Evolutionary conservation across 768 basidiomycete species (phyloP).

Genomic region (Fomitopsis pulvina): DNA sequence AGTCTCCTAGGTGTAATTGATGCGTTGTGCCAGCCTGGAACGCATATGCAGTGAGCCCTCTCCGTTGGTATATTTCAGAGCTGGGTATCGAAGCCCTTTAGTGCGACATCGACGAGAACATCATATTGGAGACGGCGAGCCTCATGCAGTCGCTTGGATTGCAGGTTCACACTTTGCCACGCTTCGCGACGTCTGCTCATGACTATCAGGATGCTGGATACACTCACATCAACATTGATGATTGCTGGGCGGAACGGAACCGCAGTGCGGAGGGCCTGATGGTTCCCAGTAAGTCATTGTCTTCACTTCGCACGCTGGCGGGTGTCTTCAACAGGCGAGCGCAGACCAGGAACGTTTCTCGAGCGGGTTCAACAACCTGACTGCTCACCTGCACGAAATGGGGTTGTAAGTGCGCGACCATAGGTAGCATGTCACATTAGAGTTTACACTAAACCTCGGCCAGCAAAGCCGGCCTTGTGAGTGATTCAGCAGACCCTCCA

Average conservation of each 20-base stretch:
- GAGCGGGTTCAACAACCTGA: slow-evolving; percentile 50
- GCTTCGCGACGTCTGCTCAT: not conserved
- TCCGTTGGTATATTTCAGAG: too few relatives aligned
- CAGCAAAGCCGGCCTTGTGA: slow-evolving; percentile 57
- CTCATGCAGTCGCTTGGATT: slow-evolving; percentile 50
- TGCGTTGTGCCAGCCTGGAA: slow-evolving; percentile 52
- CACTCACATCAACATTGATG: slow-evolving; percentile 53
- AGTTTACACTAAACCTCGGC: too few relatives aligned
- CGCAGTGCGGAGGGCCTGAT: slow-evolving; percentile 46
- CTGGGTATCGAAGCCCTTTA: slow-evolving; percentile 22
- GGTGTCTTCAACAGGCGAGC: too few relatives aligned
- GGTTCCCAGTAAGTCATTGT: slow-evolving; percentile 38
- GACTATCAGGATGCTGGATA: slow-evolving; percentile 48
- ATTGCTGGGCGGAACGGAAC: slow-evolving; percentile 57
- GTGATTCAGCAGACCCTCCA: not conserved
- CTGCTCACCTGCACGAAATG: slow-evolving; percentile 45
- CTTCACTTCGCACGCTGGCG: too few relatives aligned
- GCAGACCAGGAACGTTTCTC: slow-evolving; percentile 48
- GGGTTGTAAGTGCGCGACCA: slow-evolving; percentile 41
- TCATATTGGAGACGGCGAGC: slow-evolving; percentile 43
- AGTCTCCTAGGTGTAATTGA: too few relatives aligned
- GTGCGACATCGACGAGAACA: slow-evolving; percentile 53
- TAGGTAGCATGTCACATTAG: too few relatives aligned
- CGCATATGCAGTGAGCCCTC: slow-evolving; percentile 48
- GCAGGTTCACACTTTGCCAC: slow-evolving; percentile 19